Base-by-base conservation (phyloP, 1,284 basidiomycete genomes). In the Cryptococcus sp. region DNA sequence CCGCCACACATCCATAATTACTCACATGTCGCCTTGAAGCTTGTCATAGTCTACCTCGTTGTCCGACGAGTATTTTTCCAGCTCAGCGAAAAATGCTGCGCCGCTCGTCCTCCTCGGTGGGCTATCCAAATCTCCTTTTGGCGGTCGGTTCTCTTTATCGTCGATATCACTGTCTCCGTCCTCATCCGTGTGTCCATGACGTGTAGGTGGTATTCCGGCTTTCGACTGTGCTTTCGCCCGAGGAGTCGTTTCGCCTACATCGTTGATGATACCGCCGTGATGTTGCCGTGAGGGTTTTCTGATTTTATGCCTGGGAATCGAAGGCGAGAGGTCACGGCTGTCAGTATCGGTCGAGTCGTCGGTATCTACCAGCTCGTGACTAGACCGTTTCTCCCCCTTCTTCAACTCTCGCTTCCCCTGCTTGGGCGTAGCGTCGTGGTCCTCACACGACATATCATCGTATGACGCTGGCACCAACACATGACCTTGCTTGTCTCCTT, bases 81-180 rank as follows among this genome's bases (percentile, higher is more conserved):
- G 50, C 40, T 55, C 42, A 15, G 54, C 45, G 27, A 57, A 62
- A 41, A 62, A 62, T 11, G 25, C 15, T n/a, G n/a, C 22, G 42
- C 42, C 42, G 42, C 42, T 45, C 2, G 22, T 22, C 42, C 42
- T n/a, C 42, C 42, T n/a, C n/a, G 42, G 15, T n/a, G n/a, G n/a
- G 42, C 42, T 45, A n/a, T 45, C 42, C n/a, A 15, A 45, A 10
- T 15, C 5, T 35, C 13, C 30, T 35, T 13, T 35, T 35, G 30
- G 30, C 13, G 30, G 30, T 35, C 30, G 30, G 8, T 35, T 35
- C 30, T 35, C 30, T 35, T 35, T 35, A 35, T 35, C 8, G 13
- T 35, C 13, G 8, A 35, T 13, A 35, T 35, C 30, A 8, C 30
- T 35, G 13, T 35, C 30, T 5, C 30, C 30, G 30, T 35, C 8